Evolutionary conservation across 768 basidiomycete genomes (phyloP).

Genomic region (Boletus eberwhitei): DNA sequence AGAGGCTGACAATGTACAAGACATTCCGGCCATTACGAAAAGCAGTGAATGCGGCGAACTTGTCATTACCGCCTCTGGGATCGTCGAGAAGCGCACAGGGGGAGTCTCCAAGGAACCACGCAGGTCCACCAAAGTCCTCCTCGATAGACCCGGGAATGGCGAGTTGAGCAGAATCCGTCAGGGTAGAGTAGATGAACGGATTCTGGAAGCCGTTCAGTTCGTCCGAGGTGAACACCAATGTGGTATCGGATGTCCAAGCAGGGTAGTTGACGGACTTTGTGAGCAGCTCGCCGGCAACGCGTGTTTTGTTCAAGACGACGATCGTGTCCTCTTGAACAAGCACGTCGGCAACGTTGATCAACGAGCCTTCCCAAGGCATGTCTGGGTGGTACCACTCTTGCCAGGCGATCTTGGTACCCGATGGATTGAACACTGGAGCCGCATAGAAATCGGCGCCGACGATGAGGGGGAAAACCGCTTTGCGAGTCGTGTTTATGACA

Average conservation of each 20-base stretch:
- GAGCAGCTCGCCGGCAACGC: slow-evolving; percentile 50
- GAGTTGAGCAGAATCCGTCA: slow-evolving; percentile 27
- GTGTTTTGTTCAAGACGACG: slow-evolving; percentile 36
- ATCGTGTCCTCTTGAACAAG: slow-evolving; percentile 23
- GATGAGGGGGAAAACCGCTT: slow-evolving; percentile 44
- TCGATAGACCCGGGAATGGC: slow-evolving; percentile 38
- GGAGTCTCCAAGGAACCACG: slow-evolving; percentile 51
- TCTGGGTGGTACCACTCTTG: slow-evolving; percentile 66
- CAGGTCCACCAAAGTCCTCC: slow-evolving; percentile 56
- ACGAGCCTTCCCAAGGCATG: slow-evolving; percentile 70
- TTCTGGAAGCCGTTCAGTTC: slow-evolving; percentile 59
- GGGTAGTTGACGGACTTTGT: slow-evolving; percentile 59
- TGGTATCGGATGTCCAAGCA: slow-evolving; percentile 52
- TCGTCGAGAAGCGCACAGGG: slow-evolving; percentile 46
- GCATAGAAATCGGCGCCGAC: slow-evolving; percentile 73
- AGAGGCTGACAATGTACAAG: slow-evolving; percentile 33
- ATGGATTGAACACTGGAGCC: slow-evolving; percentile 54
- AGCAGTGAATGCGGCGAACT: slow-evolving; percentile 30
- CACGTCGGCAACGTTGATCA: slow-evolving; percentile 54
- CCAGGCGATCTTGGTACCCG: slow-evolving; percentile 59
- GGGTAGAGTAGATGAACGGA: slow-evolving; percentile 53
- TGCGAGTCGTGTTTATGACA: slow-evolving; percentile 47
- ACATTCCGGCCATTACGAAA: slow-evolving; percentile 32
- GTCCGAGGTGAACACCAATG: slow-evolving; percentile 63
- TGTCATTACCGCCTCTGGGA: slow-evolving; percentile 15